Base-by-base conservation (phyloP, 1,139 yeast genomes). In the Arxiozyma slooffiae region DNA sequence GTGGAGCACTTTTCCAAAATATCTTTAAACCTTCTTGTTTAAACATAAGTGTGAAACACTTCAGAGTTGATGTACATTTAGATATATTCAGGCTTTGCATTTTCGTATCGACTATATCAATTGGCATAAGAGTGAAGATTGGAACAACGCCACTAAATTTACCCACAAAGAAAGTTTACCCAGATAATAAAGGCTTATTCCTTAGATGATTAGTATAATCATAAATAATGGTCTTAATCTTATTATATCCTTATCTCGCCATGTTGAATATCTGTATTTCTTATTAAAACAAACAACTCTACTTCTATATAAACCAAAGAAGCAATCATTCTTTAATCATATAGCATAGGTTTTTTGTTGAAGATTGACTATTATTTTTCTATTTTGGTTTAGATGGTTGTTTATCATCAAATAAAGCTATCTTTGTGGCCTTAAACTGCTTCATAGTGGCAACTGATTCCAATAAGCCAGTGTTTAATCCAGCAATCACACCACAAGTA, bases 1-100 rank as follows among this genome's bases (percentile, higher is more conserved):
- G 98, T 1, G 97, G 90, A 41, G 97, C 96, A 53, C 98, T 98
- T 70, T 87, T 87, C 98, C 98, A 92, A 71, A 89, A 88, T 4
- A 97, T 85, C 62, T 80, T 72, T 56, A 89, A 69, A n/a, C 98
- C 97, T 70, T 92, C 98, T 51, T 90, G 84, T 64, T 74, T 83
- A 68, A 85, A 85, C 50, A 92, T 83, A 57, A 78, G 81, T 36
- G 71, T 78, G 61, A 92, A 90, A 69, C 97, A 92, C 69, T 90
- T 79, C 45, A 84, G 30, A 0, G 97, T 90, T 43, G 90, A 80
- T 5, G 76, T 67, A 70, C 92, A 92, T 61, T 76, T 69, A 52
- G 78, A 77, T 4, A 96, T 87, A 39, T 87, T 94, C 58, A 92
- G 75, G 30, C 96, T 85, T 72, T 92, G 98, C 97, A 92, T 92